Conservation (phyloP, 768 basidiomycete species). For the Boletus insuetus region DNA sequence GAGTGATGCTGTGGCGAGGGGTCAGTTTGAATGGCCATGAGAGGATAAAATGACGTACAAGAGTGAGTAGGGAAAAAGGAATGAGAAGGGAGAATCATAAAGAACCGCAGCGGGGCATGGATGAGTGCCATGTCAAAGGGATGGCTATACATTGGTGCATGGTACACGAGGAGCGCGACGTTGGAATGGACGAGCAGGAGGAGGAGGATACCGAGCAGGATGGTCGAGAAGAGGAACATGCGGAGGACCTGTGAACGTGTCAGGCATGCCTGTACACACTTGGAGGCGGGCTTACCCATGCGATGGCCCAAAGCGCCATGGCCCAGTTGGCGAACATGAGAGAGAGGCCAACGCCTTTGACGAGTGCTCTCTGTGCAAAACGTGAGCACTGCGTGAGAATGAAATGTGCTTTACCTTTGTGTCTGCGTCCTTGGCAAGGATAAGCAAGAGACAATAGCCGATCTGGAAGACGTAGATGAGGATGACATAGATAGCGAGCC, state of each 20-base stretch:
- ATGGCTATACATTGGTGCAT: conserved; percentile 51
- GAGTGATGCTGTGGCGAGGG: conserved; percentile 52
- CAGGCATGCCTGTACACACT: background rate
- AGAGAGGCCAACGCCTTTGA: conserved; percentile 77
- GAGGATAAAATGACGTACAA: conserved; percentile 37
- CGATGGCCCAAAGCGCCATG: conserved; percentile 77
- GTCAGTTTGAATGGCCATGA: too few species aligned
- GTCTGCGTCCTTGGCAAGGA: conserved; percentile 66
- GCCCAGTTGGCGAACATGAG: conserved; percentile 78
- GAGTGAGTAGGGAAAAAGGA: conserved; percentile 53
- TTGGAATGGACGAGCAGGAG: conserved; percentile 78
- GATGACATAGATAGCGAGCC: conserved; percentile 60
- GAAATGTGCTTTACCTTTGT: conserved; percentile 56
- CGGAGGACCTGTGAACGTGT: conserved; percentile 54
- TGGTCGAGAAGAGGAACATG: conserved; percentile 72
- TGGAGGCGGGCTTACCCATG: conserved; percentile 48
- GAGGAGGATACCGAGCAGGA: conserved; percentile 68
- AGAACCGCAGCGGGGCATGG: conserved; percentile 79
- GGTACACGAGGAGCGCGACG: conserved; percentile 71
- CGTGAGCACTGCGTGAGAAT: background rate
- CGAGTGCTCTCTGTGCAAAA: conserved; percentile 51
- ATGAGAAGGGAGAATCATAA: conserved; percentile 52
- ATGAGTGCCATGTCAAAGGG: conserved; percentile 82
- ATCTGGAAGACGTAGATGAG: conserved; percentile 65
- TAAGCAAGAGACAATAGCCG: conserved; percentile 80